A percentile compares a stretch with the other conserved stretches of the same genome.
Conservation (phyloP, 257 asterid genomes). For the Capsicum baccatum region DNA sequence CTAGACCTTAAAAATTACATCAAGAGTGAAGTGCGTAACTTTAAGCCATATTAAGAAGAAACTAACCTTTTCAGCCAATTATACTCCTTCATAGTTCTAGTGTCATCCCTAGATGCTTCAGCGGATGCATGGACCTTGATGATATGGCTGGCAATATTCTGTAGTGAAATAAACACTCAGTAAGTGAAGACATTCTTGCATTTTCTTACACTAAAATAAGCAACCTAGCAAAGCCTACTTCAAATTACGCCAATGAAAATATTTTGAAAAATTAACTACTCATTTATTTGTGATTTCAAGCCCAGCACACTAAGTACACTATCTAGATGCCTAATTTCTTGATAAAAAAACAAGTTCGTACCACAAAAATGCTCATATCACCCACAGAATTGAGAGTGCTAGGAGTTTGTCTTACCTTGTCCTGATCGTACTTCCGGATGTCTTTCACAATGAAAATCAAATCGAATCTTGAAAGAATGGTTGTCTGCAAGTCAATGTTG, state of each 20-base stretch:
- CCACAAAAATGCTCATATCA: not conserved
- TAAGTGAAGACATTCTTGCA: slow-evolving; percentile 34
- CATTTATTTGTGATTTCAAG: not conserved
- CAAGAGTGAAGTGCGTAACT: not conserved
- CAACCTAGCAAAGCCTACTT: not conserved
- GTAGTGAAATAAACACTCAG: slow-evolving; percentile 40
- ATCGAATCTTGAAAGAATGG: slow-evolving; percentile 97
- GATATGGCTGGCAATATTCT: slow-evolving; percentile 92
- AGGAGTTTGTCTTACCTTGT: slow-evolving; percentile 63
- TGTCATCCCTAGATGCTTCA: slow-evolving; percentile 61
- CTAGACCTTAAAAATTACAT: not conserved
- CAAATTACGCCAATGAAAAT: not conserved
- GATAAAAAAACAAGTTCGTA: not conserved
- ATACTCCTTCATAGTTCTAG: slow-evolving; percentile 72
- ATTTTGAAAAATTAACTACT: slow-evolving; percentile 11
- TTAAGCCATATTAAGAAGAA: slow-evolving; percentile 10
- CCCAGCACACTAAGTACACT: not conserved
- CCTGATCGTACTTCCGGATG: slow-evolving; percentile 84
- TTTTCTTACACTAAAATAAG: slow-evolving; percentile 25
- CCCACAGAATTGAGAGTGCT: slow-evolving; percentile 21
- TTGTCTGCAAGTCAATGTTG: slow-evolving; percentile 98
- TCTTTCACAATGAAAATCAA: slow-evolving; percentile 94
- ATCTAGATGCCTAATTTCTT: not conserved
- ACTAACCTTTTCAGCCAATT: slow-evolving; percentile 92
- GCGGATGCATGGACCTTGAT: slow-evolving; percentile 96